phyloP scores from a whole-genome alignment of 495 filamentous ascomycete genomes.

The Sabuloglossum arenarium region DNA sequence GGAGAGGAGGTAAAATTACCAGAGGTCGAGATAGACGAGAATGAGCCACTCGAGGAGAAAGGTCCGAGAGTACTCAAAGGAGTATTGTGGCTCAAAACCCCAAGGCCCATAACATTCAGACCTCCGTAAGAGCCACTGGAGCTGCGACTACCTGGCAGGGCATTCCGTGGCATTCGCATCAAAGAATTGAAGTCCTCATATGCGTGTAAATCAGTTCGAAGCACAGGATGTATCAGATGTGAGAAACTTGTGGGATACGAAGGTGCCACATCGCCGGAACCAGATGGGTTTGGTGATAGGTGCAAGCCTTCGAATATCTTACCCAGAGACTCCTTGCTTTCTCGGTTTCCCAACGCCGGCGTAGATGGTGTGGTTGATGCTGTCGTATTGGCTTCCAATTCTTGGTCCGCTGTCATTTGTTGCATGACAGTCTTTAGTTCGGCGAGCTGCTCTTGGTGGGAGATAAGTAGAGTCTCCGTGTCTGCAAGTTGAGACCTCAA shows the following conservation, averaged over 20 bases:
- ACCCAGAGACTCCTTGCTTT: constrained; percentile 21
- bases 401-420: constrained; percentile 52
- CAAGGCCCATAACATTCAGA: constrained; percentile 36
- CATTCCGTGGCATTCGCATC: constrained; percentile 41
- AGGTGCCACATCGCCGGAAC: constrained; percentile 37
- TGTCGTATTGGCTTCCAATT: constrained; percentile 32
- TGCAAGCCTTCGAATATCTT: constrained; percentile 22
- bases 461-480: constrained; percentile 65
- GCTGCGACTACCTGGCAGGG: constrained; percentile 35
- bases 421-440: constrained; percentile 87
- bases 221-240: constrained; percentile 58
- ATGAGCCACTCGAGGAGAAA: constrained; percentile 18
- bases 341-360: constrained; percentile 26
- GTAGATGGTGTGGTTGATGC: constrained; percentile 46
- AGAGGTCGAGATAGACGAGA: constrained; percentile 17
- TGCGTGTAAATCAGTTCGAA: constrained; percentile 58
- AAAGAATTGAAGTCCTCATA: constrained; percentile 76
- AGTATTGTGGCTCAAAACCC: constrained; percentile 18
- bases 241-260: constrained; percentile 66
- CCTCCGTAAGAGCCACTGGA: constrained; percentile 49
- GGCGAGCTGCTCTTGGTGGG: constrained; percentile 80
- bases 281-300: constrained; percentile 23
- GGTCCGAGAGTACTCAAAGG: constrained; percentile 16
- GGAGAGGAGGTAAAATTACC: constrained; percentile 10
- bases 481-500: constrained; percentile 59